Conservation (phyloP, 2,329 filamentous ascomycete genomes). For the Exserohilum turcica region DNA sequence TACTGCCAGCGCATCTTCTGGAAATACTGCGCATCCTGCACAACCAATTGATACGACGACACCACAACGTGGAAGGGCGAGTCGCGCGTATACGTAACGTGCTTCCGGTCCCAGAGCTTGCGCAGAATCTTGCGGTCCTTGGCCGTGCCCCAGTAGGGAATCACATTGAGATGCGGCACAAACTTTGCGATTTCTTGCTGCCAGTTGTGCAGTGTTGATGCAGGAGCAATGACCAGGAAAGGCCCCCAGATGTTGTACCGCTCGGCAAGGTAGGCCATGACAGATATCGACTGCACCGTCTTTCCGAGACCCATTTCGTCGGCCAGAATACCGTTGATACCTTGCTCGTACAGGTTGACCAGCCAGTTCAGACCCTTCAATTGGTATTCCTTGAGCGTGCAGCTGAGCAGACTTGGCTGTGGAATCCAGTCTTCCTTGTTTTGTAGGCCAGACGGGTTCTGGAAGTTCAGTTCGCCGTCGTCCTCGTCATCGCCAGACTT, state of each 20-base stretch:
- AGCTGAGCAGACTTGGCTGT: slow-evolving; percentile 90
- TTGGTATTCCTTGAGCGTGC: slow-evolving; percentile 97
- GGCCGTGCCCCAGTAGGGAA: slow-evolving; percentile 96
- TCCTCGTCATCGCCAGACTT: slow-evolving; percentile 60
- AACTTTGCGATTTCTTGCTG: slow-evolving; percentile 97
- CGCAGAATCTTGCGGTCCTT: slow-evolving; percentile 93
- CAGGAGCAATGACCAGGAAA: slow-evolving; percentile 93
- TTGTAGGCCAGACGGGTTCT: slow-evolving; percentile 93
- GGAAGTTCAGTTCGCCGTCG: slow-evolving; percentile 98
- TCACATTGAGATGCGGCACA: slow-evolving; percentile 89
- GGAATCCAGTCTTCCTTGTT: slow-evolving; percentile 80
- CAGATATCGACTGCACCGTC: slow-evolving; percentile 97
- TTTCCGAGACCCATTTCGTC: slow-evolving; percentile 99
- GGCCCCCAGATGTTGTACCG: slow-evolving; percentile 98
- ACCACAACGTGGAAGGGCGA: slow-evolving; percentile 95
- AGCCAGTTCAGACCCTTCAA: slow-evolving; percentile 99
- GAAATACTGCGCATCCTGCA: slow-evolving; percentile 95
- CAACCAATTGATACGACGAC: slow-evolving; percentile 96
- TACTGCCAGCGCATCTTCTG: slow-evolving; percentile 99
- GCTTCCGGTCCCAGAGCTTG: slow-evolving; percentile 99
- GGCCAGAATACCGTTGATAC: slow-evolving; percentile 98
- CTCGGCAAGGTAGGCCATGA: slow-evolving; percentile 98
- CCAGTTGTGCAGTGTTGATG: slow-evolving; percentile 98
- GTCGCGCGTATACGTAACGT: slow-evolving; percentile 91
- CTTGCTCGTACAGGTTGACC: slow-evolving; percentile 97